These are phyloP conservation scores for Penicillium sclerotigenum DNA, from an alignment of 2,329 filamentous ascomycete genomes.

Conservation along the genomic window DNA sequence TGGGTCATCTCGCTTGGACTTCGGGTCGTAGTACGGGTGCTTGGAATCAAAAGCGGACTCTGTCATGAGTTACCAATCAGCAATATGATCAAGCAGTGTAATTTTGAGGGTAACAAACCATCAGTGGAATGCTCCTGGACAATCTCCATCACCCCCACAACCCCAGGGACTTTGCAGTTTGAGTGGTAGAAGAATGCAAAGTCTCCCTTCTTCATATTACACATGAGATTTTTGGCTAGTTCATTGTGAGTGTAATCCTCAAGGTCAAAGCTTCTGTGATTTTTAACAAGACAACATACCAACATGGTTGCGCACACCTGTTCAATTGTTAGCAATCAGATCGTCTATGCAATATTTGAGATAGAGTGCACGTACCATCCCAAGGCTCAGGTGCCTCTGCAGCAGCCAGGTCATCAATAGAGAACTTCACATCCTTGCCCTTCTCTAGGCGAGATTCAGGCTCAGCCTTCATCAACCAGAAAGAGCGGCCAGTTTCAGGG, in stretches of 20 bases:
- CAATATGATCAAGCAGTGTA: neutral
- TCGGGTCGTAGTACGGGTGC: conserved; percentile 79
- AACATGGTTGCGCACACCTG: conserved; percentile 46
- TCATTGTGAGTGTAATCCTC: conserved; percentile 17
- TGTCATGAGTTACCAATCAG: conserved; percentile 29
- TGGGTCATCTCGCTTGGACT: conserved; percentile 65
- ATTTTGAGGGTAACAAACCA: conserved; percentile 51
- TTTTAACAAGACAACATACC: conserved; percentile 31
- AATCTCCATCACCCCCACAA: conserved; percentile 85
- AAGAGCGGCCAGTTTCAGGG: conserved; percentile 44
- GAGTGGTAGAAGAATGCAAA: conserved; percentile 97
- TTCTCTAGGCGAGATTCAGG: conserved; percentile 83
- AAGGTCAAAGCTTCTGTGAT: neutral
- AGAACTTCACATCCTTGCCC: conserved; percentile 85
- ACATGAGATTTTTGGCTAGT: conserved; percentile 79
- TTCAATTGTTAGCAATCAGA: conserved; percentile 18
- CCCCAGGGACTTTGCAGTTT: conserved; percentile 83
- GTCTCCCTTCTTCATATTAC: conserved; percentile 86
- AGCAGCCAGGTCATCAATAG: conserved; percentile 80
- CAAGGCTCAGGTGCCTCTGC: conserved; percentile 78
- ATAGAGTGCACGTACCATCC: conserved; percentile 65
- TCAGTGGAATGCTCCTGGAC: conserved; percentile 81
- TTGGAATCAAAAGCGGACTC: conserved; percentile 68
- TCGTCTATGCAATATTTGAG: neutral
- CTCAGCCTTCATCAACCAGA: conserved; percentile 85